Base-by-base conservation (phyloP, 495 filamentous ascomycete genomes). In the Filosporella fistucella region DNA sequence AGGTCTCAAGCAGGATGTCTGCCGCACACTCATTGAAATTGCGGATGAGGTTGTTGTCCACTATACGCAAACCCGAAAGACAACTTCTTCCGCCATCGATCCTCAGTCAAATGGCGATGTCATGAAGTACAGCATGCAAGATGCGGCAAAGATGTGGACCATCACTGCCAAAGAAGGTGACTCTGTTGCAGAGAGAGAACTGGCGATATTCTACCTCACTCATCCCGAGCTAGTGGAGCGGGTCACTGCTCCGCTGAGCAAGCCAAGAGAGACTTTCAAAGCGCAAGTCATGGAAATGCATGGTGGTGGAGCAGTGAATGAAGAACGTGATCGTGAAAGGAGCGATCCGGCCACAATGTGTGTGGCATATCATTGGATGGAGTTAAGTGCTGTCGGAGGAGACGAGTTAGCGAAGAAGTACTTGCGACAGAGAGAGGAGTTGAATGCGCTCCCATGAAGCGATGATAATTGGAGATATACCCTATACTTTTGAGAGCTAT, bases 321-420 rank as follows among this genome's bases (percentile, higher is more conserved):
- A 82, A 35, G 57, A 56, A 7, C 26, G 52, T 16, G 57, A 60
- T 46, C 29, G 57, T 20, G 78, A 84, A 12, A 69, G 84, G 33
- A 80, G 80, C 41, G 90, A 98, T 60, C 89, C 93, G 14, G 82
- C 85, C 38, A 89, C 89, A 9, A 95, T 98, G 86, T 96, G 91
- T 59, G 75, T 96, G 44, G 91, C 94, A 3, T 85, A 95, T 59
- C 93, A 98, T 68, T 98, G 93, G 93, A 97, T 97, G 93, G 89
- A 90, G 69, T 69, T 91, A 51, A 89, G 88, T 32, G 85, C 88
- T 47, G 78, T 72, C 42, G 91, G 91, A 28, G 90, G 90, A 9
- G 93, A 98, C 64, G 79, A 86, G 58, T 72, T 96, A 52, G 93
- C 93, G 22, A 82, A 78, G 62, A 88, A 87, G 62, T 86, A 90